These are phyloP conservation scores for Acanthamoeba sp. DNA, from an alignment of 208 protist species.

Conservation along the genomic window DNA sequence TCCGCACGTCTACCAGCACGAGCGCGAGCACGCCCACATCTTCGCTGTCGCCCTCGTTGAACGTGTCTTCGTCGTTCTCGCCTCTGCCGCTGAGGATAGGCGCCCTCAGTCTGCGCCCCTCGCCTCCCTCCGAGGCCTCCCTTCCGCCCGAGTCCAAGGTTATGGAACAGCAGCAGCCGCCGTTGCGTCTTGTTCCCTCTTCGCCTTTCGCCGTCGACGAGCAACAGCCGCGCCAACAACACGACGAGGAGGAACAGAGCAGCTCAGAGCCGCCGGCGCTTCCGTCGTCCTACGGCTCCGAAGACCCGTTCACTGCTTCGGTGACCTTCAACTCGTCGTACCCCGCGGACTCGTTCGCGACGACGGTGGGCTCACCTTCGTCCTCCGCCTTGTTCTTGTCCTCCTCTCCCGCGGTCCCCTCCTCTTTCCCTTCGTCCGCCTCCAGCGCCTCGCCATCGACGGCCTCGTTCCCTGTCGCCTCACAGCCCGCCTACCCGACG, in stretches of 20 bases:
- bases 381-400: not conserved
- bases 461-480: too few species aligned
- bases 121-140: not conserved
- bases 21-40: not conserved
- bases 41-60: not conserved
- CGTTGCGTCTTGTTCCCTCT: too few species aligned
- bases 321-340: slow-evolving; percentile 6
- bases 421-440: not conserved
- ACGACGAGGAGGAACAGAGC: not conserved
- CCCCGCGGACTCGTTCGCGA: not conserved
- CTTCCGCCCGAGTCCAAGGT: not conserved
- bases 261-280: not conserved
- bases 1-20: not conserved
- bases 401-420: not conserved
- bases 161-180: too few species aligned
- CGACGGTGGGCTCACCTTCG: not conserved
- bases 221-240: too few species aligned
- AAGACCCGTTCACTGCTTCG: not conserved
- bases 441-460: too few species aligned
- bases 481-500: too few species aligned
- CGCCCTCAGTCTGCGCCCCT: not conserved
- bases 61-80: not conserved
- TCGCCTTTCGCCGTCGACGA: too few species aligned
- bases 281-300: not conserved
- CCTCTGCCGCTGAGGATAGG: not conserved